Conservation (phyloP, 768 basidiomycete genomes). For the Pleurotus pulmonarius region DNA sequence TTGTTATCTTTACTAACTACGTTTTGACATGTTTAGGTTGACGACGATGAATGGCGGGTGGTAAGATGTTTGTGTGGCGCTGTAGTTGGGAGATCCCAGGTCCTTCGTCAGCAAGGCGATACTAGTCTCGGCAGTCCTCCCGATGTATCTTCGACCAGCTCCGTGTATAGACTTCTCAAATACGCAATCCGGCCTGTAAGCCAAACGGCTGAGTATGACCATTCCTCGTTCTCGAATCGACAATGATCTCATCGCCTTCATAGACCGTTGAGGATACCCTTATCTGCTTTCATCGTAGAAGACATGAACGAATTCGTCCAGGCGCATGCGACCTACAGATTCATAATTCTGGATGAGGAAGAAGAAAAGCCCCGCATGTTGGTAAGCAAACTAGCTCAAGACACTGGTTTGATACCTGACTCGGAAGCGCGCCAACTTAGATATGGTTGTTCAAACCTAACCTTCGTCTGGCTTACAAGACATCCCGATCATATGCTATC, state of each 20-base stretch:
- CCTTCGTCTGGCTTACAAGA: conserved; percentile 73
- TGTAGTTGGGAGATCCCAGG: conserved; percentile 67
- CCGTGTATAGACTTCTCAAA: conserved; percentile 73
- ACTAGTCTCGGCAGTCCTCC: too few relatives aligned
- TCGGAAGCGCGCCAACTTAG: conserved; percentile 30
- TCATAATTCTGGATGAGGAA: conserved; percentile 85
- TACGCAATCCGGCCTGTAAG: conserved; percentile 77
- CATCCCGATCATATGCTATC: conserved; percentile 48
- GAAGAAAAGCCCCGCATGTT: conserved; percentile 74
- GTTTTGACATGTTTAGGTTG: conserved; percentile 33
- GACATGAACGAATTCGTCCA: conserved; percentile 91
- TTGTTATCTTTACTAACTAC: conserved; percentile 9
- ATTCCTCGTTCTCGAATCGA: not conserved
- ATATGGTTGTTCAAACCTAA: conserved; percentile 95
- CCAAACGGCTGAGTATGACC: conserved; percentile 48
- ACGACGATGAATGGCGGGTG: conserved; percentile 57
- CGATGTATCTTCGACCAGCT: conserved; percentile 20
- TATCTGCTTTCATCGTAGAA: conserved; percentile 87
- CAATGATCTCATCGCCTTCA: too few relatives aligned
- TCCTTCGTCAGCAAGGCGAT: conserved; percentile 26
- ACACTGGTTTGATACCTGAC: too few relatives aligned
- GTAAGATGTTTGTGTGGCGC: conserved; percentile 84
- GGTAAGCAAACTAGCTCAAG: conserved; percentile 40
- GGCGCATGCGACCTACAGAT: conserved; percentile 92
- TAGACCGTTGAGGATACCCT: conserved; percentile 49